Evolutionary conservation across 2,329 filamentous ascomycete genomes (phyloP).

Genomic region (Trichoderma simmonsii): DNA sequence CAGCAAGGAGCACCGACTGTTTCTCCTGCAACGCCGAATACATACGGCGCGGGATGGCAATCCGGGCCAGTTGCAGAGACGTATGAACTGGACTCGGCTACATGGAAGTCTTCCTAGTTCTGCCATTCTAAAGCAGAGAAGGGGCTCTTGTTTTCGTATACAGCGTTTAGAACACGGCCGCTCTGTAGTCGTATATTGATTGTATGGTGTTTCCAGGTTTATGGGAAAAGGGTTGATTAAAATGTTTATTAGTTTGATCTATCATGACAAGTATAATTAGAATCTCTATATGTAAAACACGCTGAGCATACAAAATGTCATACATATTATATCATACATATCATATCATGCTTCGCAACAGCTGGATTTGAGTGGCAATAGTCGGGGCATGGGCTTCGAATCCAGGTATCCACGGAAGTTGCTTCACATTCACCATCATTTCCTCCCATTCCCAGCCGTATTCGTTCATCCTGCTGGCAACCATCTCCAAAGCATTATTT

Average conservation of each 20-base stretch:
- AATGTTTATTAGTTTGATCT: neutral
- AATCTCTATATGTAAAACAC: neutral
- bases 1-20: constrained; percentile 5
- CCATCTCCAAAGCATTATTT: neutral
- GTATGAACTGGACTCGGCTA: constrained; percentile 31
- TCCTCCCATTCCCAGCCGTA: neutral
- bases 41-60: constrained; percentile 30
- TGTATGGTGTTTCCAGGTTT: neutral
- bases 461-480: neutral
- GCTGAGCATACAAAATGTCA: neutral
- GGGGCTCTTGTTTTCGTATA: neutral
- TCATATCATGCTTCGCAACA: neutral
- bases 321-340: neutral
- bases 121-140: neutral
- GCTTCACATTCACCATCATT: neutral
- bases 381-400: neutral
- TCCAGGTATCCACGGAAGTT: constrained; percentile 7
- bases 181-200: neutral
- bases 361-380: neutral
- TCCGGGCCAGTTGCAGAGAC: constrained; percentile 35
- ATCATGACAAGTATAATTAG: neutral
- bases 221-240: neutral
- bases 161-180: neutral
- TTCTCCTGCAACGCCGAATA: constrained; percentile 15
- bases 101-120: neutral